A percentile compares a stretch with the other conserved stretches of the same genome.
phyloP scores from a whole-genome alignment of 371 early-diverging fungal genomes.

The Syncephalastrum racemosum region DNA sequence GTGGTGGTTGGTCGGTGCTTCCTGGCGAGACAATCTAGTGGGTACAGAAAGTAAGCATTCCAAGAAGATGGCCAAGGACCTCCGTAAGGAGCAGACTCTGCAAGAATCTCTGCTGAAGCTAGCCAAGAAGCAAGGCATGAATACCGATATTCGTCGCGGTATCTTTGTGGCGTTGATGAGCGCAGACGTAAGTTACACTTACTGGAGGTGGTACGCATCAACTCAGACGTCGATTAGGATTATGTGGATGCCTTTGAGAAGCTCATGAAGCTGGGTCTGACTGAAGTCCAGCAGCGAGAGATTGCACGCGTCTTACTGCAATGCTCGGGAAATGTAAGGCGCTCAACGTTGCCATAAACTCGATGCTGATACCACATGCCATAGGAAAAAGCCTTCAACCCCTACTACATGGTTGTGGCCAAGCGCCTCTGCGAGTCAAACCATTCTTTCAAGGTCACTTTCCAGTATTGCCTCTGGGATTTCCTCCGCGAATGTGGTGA shows the following conservation, averaged over 20 bases:
- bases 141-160: slow-evolving; percentile 91
- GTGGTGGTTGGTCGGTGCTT: slow-evolving; percentile 88
- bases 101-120: slow-evolving; percentile 71
- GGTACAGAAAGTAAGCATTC: slow-evolving; percentile 49
- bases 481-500: slow-evolving; percentile 79
- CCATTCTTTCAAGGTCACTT: slow-evolving; percentile 87
- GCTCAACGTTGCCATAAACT: not conserved
- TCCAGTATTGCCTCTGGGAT: slow-evolving; percentile 96
- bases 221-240: slow-evolving; percentile 53
- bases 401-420: slow-evolving; percentile 90
- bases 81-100: slow-evolving; percentile 47
- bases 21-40: slow-evolving; percentile 73
- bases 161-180: slow-evolving; percentile 93
- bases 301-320: slow-evolving; percentile 90
- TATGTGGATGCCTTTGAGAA: slow-evolving; percentile 92
- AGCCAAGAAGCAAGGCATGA: slow-evolving; percentile 90
- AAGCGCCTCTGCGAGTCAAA: slow-evolving; percentile 72
- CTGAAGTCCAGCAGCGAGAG: slow-evolving; percentile 92
- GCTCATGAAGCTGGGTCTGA: slow-evolving; percentile 78
- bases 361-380: slow-evolving; percentile 1
- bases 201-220: not conserved
- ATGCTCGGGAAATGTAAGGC: slow-evolving; percentile 80
- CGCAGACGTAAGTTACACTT: slow-evolving; percentile 66
- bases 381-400: slow-evolving; percentile 88
- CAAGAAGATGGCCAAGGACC: slow-evolving; percentile 35